phyloP scores from a whole-genome alignment of 2,329 filamentous ascomycete genomes.

The Fusarium subglutinans region DNA sequence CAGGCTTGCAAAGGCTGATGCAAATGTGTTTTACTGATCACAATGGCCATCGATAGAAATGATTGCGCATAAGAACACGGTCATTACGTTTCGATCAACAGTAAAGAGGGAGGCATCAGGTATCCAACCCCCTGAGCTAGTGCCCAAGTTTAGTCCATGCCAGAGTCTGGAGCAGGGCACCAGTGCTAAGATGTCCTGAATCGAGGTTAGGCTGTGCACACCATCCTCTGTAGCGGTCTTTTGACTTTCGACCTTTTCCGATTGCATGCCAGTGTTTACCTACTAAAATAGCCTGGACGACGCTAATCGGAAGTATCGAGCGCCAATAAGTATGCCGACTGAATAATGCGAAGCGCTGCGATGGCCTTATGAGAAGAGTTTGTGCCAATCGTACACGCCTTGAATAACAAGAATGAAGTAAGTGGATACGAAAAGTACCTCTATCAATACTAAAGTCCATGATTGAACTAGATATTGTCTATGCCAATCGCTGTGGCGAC shows the following conservation, averaged over 20 bases:
- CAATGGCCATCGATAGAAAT: no score
- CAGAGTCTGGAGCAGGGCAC: not conserved
- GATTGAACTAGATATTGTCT: no score
- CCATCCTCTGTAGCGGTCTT: not conserved
- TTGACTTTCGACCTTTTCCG: not conserved
- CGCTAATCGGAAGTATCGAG: not conserved
- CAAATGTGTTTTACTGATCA: no score
- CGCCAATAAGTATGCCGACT: accelerated
- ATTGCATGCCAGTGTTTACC: not conserved
- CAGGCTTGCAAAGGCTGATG: no score
- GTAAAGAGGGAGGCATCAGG: not conserved
- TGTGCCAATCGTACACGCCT: not conserved
- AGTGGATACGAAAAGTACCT: no score
- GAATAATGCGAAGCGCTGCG: not conserved
- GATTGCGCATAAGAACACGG: no score
- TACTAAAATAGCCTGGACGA: no score
- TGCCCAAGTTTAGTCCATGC: accelerated
- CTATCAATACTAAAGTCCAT: no score
- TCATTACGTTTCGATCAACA: no score
- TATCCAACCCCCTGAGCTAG: not conserved
- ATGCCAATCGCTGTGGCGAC: no score
- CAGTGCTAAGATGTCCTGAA: not conserved
- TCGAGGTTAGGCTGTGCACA: not conserved
- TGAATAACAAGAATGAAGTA: not conserved
- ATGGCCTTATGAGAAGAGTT: accelerated